Base-by-base conservation (phyloP, 1,284 basidiomycete genomes). In the Malassezia sympodialis region DNA sequence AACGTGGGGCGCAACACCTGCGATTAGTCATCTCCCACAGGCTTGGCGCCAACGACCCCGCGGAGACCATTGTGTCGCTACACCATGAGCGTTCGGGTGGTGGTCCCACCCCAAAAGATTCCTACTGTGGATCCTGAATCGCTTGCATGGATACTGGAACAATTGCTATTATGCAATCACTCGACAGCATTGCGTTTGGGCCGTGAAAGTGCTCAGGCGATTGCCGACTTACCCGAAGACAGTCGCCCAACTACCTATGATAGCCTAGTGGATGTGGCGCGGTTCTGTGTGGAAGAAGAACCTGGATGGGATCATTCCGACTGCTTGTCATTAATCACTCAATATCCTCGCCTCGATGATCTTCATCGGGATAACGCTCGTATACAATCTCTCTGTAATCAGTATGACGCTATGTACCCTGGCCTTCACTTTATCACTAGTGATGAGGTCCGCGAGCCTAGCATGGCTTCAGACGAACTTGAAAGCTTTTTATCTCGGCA, bases 381-480 rank as follows among this genome's bases (percentile, higher is more conserved):
- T 40, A 21, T 62, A 7, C 54, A 54, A 0, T 46, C 57, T 40
- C 59, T 68, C 10, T 65, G 63, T 32, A 58, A 61, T 39, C 61
- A 66, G 45, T 75, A 74, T 40, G 71, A 75, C 32, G 54, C 53
- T 2, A 56, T 60, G 11, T 75, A 57, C 47, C 73, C 71, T 2
- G 61, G 63, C 8, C 60, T 75, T 11, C 62, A 63, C 12, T 75
- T 67, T 49, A 67, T 75, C 15, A 72, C 73, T 4, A 69, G 62
- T 28, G 69, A 67, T 17, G 68, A 64, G 8, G 67, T 63, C n/a
- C 59, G 65, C 17, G 59, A 66, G 86, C 19, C 88, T 88, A 46
- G 75, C 32, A 58, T 54, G 2, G 58, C 66, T 4, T 57, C 59
- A 17, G 65, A 63, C n/a, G 67, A 68, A 51, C 44, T 69, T 30